These are phyloP conservation scores for Ciborinia camelliae DNA, from an alignment of 2,329 filamentous ascomycete species.

Conservation along the genomic window DNA sequence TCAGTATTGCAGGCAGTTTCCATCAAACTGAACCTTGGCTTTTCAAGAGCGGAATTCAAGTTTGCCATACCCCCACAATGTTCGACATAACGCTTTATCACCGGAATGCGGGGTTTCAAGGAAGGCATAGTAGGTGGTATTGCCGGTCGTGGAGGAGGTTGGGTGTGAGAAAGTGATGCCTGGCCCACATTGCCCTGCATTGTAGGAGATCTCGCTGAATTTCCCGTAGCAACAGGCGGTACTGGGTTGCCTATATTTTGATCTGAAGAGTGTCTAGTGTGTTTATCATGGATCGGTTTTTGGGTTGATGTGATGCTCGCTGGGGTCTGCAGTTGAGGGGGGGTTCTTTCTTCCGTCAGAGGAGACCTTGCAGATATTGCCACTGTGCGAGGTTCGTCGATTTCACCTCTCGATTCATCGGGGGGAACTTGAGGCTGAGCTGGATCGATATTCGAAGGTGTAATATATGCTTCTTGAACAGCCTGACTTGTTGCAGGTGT, in stretches of 20 bases:
- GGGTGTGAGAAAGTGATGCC: constrained; percentile 14
- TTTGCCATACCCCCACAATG: constrained; percentile 27
- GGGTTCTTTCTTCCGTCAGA: not conserved
- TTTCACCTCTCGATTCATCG: constrained; percentile 10
- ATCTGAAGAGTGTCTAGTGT: not conserved
- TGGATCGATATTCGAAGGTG: constrained; percentile 6
- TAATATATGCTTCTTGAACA: constrained; percentile 3
- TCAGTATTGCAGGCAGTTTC: constrained; percentile 50
- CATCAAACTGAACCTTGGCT: constrained; percentile 53
- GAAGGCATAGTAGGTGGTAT: constrained; percentile 25
- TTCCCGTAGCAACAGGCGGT: not conserved
- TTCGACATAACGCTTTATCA: constrained; percentile 33
- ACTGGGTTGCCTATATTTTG: not conserved
- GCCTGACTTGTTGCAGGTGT: not conserved
- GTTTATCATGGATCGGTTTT: not conserved
- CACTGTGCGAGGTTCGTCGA: constrained; percentile 4
- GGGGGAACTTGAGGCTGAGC: not conserved
- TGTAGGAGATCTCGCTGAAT: not conserved
- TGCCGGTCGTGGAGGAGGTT: constrained; percentile 23
- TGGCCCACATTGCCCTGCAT: not conserved
- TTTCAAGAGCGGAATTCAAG: constrained; percentile 41
- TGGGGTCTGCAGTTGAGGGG: not conserved
- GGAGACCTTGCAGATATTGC: constrained; percentile 9
- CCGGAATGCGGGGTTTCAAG: constrained; percentile 25
- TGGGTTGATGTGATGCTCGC: not conserved